Conservation (phyloP, 2,329 filamentous ascomycete genomes). For the Sporothrix brasiliensis region DNA sequence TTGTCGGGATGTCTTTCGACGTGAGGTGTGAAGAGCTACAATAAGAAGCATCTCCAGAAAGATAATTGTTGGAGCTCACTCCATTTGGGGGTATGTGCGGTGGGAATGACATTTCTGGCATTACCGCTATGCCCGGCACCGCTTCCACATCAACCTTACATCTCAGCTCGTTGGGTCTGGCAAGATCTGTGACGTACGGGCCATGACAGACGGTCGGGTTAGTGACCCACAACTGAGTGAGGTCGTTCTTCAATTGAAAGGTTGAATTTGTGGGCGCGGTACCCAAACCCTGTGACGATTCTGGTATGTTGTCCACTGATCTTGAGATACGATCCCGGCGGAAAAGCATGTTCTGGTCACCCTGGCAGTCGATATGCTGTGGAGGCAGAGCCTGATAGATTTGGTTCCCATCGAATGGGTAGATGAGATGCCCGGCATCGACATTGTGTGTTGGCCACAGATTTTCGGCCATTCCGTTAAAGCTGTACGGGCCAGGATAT, state of each 20-base stretch:
- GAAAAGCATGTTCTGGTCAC: neutral
- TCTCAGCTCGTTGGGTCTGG: neutral
- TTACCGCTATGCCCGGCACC: neutral
- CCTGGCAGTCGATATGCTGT: conserved; percentile 11
- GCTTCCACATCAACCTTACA: neutral
- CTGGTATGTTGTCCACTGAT: neutral
- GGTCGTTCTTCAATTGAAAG: neutral
- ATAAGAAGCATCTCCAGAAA: neutral
- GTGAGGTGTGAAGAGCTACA: neutral
- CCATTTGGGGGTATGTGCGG: neutral
- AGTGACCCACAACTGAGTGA: neutral
- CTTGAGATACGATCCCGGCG: neutral
- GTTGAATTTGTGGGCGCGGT: neutral
- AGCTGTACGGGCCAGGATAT: conserved; percentile 30
- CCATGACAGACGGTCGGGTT: neutral
- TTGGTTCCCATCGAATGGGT: conserved; percentile 27
- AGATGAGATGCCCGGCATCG: conserved; percentile 27
- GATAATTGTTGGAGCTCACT: neutral
- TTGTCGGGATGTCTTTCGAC: neutral
- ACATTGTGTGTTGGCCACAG: conserved; percentile 27
- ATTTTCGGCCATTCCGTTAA: conserved; percentile 30
- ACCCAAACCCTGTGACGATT: neutral
- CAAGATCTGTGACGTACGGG: neutral
- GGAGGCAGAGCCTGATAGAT: conserved; percentile 20
- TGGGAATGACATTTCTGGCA: neutral